phyloP scores from a whole-genome alignment of 495 filamentous ascomycete species.

The Darksidea phi region DNA sequence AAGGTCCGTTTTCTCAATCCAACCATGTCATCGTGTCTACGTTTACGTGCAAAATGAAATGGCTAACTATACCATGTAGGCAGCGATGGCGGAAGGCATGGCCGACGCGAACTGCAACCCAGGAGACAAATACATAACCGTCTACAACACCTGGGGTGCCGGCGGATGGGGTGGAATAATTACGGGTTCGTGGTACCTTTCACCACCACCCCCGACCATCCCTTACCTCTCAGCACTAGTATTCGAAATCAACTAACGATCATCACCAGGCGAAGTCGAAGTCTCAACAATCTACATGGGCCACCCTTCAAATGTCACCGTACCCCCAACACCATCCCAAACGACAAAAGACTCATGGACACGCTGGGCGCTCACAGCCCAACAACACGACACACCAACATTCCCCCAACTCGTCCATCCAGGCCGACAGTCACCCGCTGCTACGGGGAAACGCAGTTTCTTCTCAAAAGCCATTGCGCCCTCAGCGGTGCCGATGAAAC shows the following conservation, averaged over 20 bases:
- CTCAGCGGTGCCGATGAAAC: constrained; percentile 46
- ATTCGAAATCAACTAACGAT: neutral
- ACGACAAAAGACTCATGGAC: constrained; percentile 47
- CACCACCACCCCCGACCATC: neutral
- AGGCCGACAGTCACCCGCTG: constrained; percentile 54
- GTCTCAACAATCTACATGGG: constrained; percentile 56
- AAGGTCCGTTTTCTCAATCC: no score
- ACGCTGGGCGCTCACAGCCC: constrained; percentile 49
- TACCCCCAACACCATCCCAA: constrained; percentile 40
- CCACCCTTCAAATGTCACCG: constrained; percentile 45
- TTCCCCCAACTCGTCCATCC: constrained; percentile 61
- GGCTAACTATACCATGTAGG: constrained; percentile 35
- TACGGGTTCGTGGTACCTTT: constrained; percentile 36
- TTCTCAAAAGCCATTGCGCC: constrained; percentile 51
- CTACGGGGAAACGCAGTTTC: constrained; percentile 49
- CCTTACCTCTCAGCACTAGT: no score
- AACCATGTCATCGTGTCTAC: no score
- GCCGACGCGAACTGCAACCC: constrained; percentile 36
- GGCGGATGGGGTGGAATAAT: constrained; percentile 54
- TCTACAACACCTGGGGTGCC: constrained; percentile 52
- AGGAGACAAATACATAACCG: constrained; percentile 41
- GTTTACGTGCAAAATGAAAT: no score
- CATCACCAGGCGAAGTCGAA: constrained; percentile 49
- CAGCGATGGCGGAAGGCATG: constrained; percentile 53
- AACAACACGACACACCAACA: constrained; percentile 50